Percentiles rank a stretch among this genome's conserved stretches.
Evolutionary conservation across 192 early-diverging fungal species (phyloP).

Genomic region (Entomortierella lignicola): DNA sequence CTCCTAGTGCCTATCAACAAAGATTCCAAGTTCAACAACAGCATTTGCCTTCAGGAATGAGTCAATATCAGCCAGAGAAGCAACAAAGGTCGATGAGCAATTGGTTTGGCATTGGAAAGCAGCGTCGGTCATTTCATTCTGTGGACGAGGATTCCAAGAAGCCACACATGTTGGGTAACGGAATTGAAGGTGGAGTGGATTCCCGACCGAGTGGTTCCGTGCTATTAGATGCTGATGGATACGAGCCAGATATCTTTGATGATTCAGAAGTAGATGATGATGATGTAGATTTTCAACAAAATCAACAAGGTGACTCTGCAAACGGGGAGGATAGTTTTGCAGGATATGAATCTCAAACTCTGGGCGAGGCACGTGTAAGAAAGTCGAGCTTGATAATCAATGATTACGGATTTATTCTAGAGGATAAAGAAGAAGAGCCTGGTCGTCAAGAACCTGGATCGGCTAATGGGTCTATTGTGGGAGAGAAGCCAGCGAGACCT

Average conservation of each 20-base stretch:
- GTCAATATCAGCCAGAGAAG: conserved; percentile 7
- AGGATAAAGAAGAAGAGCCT: conserved; percentile 11
- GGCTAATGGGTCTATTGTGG: neutral
- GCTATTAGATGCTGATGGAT: conserved; percentile 4
- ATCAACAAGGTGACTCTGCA: neutral
- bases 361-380: neutral
- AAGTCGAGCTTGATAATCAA: conserved; percentile 16
- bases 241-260: conserved; percentile 27
- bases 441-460: neutral
- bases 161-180: conserved; percentile 26
- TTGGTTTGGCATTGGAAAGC: conserved; percentile 37
- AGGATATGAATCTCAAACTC: neutral
- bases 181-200: conserved; percentile 30
- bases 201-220: conserved; percentile 10
- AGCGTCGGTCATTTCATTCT: conserved; percentile 19
- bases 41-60: conserved; percentile 9
- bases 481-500: conserved; percentile 13
- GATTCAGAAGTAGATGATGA: conserved; percentile 23
- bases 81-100: conserved; percentile 24
- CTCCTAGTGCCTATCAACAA: neutral
- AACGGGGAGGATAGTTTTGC: neutral
- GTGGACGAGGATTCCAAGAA: conserved; percentile 13
- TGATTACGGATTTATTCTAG: conserved; percentile 41
- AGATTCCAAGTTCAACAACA: conserved; percentile 11
- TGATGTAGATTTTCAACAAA: neutral